Evolutionary conservation across 306 rosid genomes (phyloP), one percentile per base, ranked within the genome.

Genomic region (Lagenaria siceraria): DNA sequence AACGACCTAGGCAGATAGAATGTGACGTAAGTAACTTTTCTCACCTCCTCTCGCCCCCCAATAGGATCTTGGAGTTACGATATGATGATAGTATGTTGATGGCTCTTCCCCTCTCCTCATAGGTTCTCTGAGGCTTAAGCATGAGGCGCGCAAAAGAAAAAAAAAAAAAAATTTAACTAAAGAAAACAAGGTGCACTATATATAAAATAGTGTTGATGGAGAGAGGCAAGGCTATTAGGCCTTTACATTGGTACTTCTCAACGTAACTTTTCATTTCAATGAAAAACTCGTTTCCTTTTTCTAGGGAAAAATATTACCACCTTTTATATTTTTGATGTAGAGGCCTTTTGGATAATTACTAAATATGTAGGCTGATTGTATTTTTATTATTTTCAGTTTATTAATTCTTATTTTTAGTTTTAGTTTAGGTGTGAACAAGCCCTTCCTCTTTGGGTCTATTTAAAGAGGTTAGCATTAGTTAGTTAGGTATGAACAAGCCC

Each of bases 1-100:
- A 92, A 85, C 93, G 98, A 76, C 90, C 90, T 49, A 97, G 98
- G 75, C 93, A 89, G 83, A 80, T 84, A 38, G 98, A 95, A 79
- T 95, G 98, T 36, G 98, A 95, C 81, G 98, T 95, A 80, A 64
- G 91, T 40, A 49, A 53, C 49, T 82, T 18, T n/a, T 36, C 52
- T 10, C 43, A 31, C n/a, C 69, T 27, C 22, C 36, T 19, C n/a
- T 24, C n/a, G 0, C 9, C 14, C 15, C 43, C 24, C 10, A 62
- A 62, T 62, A 55, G 61, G 61, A 55, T 51, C 14, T 55, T 56
- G 31, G 31, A 56, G 62, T 56, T 56, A 56, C 15, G 31, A 22
- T 21, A 10, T 56, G 62, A 56, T 56, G 29, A 22, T 56, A 56
- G 6, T 22, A 56, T 56, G 31, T 56, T 56, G 62, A 55, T 56